Evolutionary conservation across 331 rosid species (phyloP).

Genomic region (Erythrophleum ivorense): DNA sequence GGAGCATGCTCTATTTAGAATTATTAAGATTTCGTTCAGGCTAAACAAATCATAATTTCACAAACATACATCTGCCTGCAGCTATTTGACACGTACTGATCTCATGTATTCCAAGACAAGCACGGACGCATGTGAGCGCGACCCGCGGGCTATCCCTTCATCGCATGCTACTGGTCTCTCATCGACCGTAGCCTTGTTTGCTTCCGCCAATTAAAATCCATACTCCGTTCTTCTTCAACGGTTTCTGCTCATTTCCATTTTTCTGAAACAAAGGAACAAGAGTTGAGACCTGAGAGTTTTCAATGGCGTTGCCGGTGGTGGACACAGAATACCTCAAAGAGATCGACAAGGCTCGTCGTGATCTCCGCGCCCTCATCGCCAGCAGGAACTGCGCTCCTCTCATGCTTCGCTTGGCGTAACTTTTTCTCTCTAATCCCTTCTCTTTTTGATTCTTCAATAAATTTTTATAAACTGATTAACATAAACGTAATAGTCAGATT

Average conservation of each 20-base stretch:
- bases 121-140: background rate
- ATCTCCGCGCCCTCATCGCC: conserved; percentile 92
- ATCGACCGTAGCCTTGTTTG: background rate
- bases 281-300: background rate
- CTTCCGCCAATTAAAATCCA: background rate
- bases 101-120: background rate
- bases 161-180: background rate
- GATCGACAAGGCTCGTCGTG: conserved; percentile 73
- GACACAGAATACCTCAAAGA: conserved; percentile 66
- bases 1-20: background rate
- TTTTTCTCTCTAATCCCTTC: background rate
- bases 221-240: background rate
- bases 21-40: background rate
- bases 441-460: conserved; percentile 1
- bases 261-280: background rate
- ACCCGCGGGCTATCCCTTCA: background rate
- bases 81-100: background rate
- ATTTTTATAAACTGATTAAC: background rate
- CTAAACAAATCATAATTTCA: no score
- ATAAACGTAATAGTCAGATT: background rate
- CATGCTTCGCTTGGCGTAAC: conserved; percentile 94
- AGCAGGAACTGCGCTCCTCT: conserved; percentile 84
- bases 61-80: background rate
- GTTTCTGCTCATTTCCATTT: background rate
- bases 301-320: conserved; percentile 73